phyloP scores from a whole-genome alignment of 2,329 filamentous ascomycete genomes.

The Xylaria multiplex region DNA sequence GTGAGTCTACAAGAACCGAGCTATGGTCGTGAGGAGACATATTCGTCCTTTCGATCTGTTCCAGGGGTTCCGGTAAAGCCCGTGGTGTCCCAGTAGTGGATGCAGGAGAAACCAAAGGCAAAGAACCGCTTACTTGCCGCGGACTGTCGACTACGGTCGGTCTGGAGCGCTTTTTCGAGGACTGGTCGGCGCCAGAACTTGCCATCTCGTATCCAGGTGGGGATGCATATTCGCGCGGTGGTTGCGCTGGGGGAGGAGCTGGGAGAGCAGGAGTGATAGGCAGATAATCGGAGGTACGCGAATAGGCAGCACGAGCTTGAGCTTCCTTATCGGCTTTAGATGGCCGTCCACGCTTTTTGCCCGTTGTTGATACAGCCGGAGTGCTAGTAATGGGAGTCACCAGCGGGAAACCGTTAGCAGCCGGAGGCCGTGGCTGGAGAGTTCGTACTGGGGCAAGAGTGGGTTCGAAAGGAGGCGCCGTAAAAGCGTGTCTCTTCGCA shows the following conservation, averaged over 20 bases:
- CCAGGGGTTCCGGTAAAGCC: constrained; percentile 46
- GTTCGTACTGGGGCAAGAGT: constrained; percentile 43
- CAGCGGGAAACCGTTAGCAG: constrained; percentile 44
- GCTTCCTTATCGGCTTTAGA: constrained; percentile 57
- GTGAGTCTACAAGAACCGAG: constrained; percentile 39
- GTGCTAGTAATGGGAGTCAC: constrained; percentile 34
- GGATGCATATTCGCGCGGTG: constrained; percentile 48
- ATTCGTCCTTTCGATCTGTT: constrained; percentile 47
- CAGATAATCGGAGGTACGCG: constrained; percentile 46
- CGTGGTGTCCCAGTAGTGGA: constrained; percentile 47
- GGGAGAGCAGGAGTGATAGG: constrained; percentile 49
- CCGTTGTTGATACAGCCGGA: constrained; percentile 42
- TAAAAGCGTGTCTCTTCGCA: constrained; percentile 49
- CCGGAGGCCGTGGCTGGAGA: constrained; percentile 49
- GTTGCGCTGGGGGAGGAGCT: constrained; percentile 35
- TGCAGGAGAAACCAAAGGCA: constrained; percentile 46
- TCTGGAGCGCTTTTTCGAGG: constrained; percentile 43
- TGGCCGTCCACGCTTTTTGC: constrained; percentile 59
- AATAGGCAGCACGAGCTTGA: constrained; percentile 47
- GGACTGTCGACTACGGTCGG: constrained; percentile 45
- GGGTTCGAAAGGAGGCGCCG: constrained; percentile 45
- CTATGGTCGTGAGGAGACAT: constrained; percentile 46
- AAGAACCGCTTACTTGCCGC: constrained; percentile 41
- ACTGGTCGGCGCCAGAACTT: constrained; percentile 42
- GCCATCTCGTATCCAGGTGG: constrained; percentile 50